phyloP scores from a whole-genome alignment of 2,329 filamentous ascomycete genomes.

The Trichoderma sp. region DNA sequence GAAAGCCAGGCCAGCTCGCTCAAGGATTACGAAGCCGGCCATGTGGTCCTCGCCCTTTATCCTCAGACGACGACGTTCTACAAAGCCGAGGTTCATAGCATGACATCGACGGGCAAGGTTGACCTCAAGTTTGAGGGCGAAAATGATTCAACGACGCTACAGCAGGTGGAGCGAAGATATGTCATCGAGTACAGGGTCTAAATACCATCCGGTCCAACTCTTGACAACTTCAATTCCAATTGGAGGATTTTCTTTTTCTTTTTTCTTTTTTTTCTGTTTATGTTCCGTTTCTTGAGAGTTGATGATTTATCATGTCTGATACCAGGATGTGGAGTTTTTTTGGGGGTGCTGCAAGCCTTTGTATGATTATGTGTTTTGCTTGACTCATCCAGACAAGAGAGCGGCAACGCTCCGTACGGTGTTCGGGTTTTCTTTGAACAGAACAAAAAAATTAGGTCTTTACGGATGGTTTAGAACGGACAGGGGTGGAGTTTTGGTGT shows the following conservation, averaged over 20 bases:
- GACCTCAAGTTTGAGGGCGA: constrained; percentile 78
- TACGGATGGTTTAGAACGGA: background rate
- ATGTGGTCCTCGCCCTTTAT: constrained; percentile 75
- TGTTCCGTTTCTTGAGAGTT: background rate
- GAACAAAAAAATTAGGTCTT: background rate
- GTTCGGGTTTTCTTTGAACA: background rate
- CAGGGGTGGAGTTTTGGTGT: background rate
- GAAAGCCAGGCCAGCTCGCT: constrained; percentile 51
- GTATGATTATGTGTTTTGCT: background rate
- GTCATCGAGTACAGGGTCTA: constrained; percentile 69
- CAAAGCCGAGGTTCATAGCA: constrained; percentile 76
- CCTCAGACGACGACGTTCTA: constrained; percentile 86
- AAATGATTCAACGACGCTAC: constrained; percentile 70
- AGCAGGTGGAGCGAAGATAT: constrained; percentile 73
- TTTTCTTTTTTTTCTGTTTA: background rate
- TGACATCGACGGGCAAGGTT: constrained; percentile 57
- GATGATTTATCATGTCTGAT: background rate
- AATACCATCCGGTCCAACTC: background rate
- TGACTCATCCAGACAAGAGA: background rate
- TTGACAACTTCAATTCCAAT: background rate
- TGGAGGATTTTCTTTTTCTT: background rate
- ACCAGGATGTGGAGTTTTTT: background rate
- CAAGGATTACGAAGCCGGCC: constrained; percentile 64
- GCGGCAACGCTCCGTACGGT: constrained; percentile 13
- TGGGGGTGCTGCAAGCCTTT: background rate